phyloP scores from a whole-genome alignment of 495 filamentous ascomycete genomes.

The Tuber indicum region DNA sequence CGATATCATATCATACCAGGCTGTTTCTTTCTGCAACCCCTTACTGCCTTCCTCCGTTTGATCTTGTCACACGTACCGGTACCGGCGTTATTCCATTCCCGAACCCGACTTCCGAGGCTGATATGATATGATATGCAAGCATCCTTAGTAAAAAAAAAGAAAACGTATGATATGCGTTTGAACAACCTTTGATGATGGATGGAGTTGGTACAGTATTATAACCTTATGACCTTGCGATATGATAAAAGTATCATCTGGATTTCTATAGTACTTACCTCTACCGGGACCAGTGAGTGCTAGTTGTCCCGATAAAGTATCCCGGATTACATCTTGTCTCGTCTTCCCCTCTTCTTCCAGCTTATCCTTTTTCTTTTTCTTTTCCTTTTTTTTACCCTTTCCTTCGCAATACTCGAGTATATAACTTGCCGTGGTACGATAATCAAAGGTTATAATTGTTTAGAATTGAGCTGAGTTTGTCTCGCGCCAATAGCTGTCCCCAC shows the following conservation, averaged over 20 bases:
- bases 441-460: too few species aligned
- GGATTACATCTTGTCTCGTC: neutral
- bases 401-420: neutral
- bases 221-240: too few species aligned
- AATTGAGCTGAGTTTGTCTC: too few species aligned
- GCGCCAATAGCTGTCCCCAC: neutral
- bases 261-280: neutral
- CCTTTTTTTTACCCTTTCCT: too few species aligned
- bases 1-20: too few species aligned
- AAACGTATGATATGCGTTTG: neutral
- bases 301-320: neutral
- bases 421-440: neutral
- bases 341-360: neutral
- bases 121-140: neutral
- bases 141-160: neutral
- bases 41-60: neutral
- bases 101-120: neutral
- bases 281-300: neutral
- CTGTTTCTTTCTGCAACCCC: neutral
- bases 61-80: neutral
- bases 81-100: neutral
- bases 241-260: too few species aligned
- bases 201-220: too few species aligned
- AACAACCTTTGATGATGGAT: neutral
- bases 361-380: neutral